Evolutionary conservation across 2,329 filamentous ascomycete genomes (phyloP).

Genomic region (Huntiella bhutanensis): DNA sequence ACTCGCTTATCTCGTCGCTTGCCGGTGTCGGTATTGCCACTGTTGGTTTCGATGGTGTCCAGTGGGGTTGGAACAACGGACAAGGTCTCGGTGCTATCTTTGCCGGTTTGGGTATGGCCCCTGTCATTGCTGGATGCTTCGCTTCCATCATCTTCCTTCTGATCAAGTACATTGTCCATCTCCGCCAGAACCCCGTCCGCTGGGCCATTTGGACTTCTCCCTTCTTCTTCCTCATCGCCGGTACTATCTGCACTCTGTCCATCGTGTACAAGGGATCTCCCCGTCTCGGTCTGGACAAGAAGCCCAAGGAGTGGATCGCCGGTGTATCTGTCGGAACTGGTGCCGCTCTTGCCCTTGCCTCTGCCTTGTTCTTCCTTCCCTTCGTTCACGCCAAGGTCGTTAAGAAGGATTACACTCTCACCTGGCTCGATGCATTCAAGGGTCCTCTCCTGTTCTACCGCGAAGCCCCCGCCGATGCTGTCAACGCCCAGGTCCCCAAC

Average conservation of each 20-base stretch:
- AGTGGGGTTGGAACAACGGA: constrained; percentile 53
- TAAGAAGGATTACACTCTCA: constrained; percentile 46
- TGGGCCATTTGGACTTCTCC: constrained; percentile 59
- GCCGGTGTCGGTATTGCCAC: constrained; percentile 52
- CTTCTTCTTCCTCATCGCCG: constrained; percentile 60
- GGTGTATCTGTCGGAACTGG: constrained; percentile 47
- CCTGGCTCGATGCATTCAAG: constrained; percentile 40
- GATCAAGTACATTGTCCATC: constrained; percentile 52
- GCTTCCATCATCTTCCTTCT: constrained; percentile 51
- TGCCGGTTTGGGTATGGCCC: constrained; percentile 52
- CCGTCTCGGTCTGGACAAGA: constrained; percentile 43
- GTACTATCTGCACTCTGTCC: constrained; percentile 54
- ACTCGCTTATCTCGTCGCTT: constrained; percentile 50
- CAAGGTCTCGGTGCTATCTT: constrained; percentile 55
- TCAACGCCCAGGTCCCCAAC: constrained; percentile 44
- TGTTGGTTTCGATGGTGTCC: constrained; percentile 38
- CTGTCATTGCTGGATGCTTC: constrained; percentile 45
- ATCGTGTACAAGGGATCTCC: constrained; percentile 70
- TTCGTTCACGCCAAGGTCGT: constrained; percentile 47
- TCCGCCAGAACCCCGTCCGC: constrained; percentile 49
- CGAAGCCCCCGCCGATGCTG: constrained; percentile 30
- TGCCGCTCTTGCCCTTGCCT: constrained; percentile 35
- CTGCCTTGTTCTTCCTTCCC: constrained; percentile 55
- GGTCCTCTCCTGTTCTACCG: constrained; percentile 49
- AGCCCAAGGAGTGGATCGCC: constrained; percentile 48